Base-by-base conservation (phyloP, 768 basidiomycete genomes). In the Daedaleopsis sinensis region DNA sequence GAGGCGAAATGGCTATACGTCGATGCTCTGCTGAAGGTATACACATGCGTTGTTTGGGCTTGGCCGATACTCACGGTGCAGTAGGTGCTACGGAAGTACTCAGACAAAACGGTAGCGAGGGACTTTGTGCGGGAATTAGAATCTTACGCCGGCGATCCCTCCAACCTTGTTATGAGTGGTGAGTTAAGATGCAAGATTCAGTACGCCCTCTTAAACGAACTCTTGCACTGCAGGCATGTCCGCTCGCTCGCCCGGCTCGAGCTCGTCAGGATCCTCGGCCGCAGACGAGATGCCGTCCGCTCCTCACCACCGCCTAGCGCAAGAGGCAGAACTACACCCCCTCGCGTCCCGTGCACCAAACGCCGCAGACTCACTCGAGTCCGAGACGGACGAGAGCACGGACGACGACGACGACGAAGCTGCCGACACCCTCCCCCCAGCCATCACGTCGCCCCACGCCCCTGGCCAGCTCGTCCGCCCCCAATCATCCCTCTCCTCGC, bases 1-100 rank as follows among this genome's bases (percentile, higher is more conserved):
- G 91, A 96, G 69, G 94, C 96, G 2, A 96, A 94, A 75, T 88
- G 88, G 83, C 73, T 89, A 18, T 98, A 98, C 75, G 93, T 96
- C 2, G 91, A 94, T 57, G 90, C 93, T 11, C 73, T 98, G 47
- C 73, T 96, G 43, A 92, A 91, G 82, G 95, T 90, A 64, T 32
- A 75, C 68, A 49, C 42, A 16, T 47, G 6, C 47, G 27, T 51
- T 12, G 5, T 35, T 16, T 24, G 4, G 19, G 37, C n/a, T 53
- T 42, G n/a, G 16, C 37, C 27, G 18, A 24, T 52, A 7, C 36
- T 1, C 15, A 21, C 35, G 27, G 16, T 21, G 16, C 7, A 23
- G 21, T 64, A 94, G 93, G 87, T 91, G 19, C 76, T 94, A 61
- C 80, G 87, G 62, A 90, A 87, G 72, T 93, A 95, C 68, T 90